Base-by-base conservation (phyloP, 495 filamentous ascomycete genomes). In the Xylaria nigripes region DNA sequence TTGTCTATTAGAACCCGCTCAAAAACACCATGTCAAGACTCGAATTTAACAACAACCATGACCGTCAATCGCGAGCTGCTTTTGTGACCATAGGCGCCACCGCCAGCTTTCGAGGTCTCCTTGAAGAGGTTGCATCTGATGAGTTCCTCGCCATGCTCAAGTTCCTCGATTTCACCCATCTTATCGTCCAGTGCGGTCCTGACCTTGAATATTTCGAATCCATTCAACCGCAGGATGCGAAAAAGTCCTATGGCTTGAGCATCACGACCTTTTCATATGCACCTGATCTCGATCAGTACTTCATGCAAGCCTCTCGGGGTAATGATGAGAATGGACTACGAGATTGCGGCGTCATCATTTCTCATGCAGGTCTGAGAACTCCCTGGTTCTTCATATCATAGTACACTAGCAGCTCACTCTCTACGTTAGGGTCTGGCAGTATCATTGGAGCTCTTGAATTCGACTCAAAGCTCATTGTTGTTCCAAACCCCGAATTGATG, bases 61-160 rank as follows among this genome's bases (percentile, higher is more conserved):
- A 2, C 19, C 24, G 22, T 18, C 15, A 27, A 15, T n/a, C 53
- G 32, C 29, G 34, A 45, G 45, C 47, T 50, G 55, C 50, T 65
- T 86, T 96, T 51, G 86, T 96, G 23, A 96, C 93, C 0, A 82
- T 94, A 27, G 93, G 93, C 44, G 94, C 93, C 2, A 98, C 92
- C 0, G 90, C 91, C 2, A 76, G 84, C 16, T 98, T 98, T 68
- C 72, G 79, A 45, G 65, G 72, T 10, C 80, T 98, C 8, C 70
- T 95, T 41, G 66, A 76, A 19, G 81, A 87, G 44, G 73, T 83
- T n/a, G 72, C 90, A 47, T 70, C 73, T 23, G 71, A 77, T 2
- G 45, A 64, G 0, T 91, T 95, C 57, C 69, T 90, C 30, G 55
- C 70, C 13, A 70, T 75, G 13, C 74, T 95, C 12, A 58, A 68